Evolutionary conservation across 2,329 filamentous ascomycete species (phyloP).

Genomic region (Cadophora sp.): DNA sequence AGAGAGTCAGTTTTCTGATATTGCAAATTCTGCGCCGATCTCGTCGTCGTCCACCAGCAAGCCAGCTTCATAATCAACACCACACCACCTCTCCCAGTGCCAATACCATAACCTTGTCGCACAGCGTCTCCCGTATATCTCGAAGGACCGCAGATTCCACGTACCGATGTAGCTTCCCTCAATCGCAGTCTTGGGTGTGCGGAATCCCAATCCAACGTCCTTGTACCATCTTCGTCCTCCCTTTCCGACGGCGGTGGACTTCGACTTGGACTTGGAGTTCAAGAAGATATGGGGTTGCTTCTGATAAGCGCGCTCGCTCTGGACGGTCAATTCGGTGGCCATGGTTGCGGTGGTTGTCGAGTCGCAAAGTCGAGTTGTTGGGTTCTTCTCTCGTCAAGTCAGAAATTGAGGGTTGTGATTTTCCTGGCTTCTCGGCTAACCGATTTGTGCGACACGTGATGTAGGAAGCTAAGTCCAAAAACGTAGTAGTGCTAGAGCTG

Average conservation of each 20-base stretch:
- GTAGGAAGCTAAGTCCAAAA: background rate
- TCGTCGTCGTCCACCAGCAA: conserved; percentile 3
- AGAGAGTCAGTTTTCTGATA: conserved; percentile 32
- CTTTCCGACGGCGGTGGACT: conserved; percentile 87
- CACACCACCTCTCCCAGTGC: background rate
- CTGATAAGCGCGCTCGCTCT: conserved; percentile 99
- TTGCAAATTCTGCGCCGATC: conserved; percentile 7
- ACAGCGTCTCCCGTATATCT: conserved; percentile 5
- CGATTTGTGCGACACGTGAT: conserved; percentile 34
- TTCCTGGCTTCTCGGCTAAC: conserved; percentile 33
- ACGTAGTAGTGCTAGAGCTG: background rate
- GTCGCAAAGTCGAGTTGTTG: conserved; percentile 37
- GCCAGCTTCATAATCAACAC: background rate
- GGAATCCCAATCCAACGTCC: conserved; percentile 99
- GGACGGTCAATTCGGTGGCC: conserved; percentile 99
- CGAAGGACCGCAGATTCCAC: conserved; percentile 51
- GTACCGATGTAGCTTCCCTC: conserved; percentile 99
- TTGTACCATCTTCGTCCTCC: conserved; percentile 96
- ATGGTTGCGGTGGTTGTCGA: conserved; percentile 58
- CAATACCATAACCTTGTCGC: conserved; percentile 14
- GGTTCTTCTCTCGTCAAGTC: conserved; percentile 17
- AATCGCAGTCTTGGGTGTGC: conserved; percentile 98
- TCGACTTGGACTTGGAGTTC: conserved; percentile 92
- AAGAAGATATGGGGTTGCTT: conserved; percentile 99
- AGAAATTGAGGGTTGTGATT: conserved; percentile 27